Conservation (phyloP, 2,329 filamentous ascomycete species). For the Fusarium sp. region DNA sequence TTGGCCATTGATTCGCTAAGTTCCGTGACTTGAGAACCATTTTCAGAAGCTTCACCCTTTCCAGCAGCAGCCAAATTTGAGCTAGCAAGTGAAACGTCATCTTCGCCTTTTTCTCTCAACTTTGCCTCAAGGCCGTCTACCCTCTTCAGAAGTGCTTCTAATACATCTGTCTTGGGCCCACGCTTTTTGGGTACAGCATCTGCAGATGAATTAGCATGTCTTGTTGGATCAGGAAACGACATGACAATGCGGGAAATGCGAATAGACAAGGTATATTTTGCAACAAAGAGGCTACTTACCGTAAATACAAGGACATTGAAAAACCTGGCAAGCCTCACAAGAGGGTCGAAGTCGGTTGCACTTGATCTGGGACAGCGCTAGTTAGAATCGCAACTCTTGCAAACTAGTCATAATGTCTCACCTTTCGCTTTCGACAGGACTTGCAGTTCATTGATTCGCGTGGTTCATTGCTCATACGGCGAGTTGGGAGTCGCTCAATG, state of each 20-base stretch:
- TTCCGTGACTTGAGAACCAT: conserved; percentile 38
- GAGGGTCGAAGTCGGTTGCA: conserved; percentile 87
- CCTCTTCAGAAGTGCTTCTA: conserved; percentile 85
- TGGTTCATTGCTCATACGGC: conserved; percentile 78
- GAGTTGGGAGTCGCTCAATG: conserved; percentile 81
- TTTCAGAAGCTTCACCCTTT: conserved; percentile 46
- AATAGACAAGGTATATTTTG: background rate
- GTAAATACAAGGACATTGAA: conserved; percentile 89
- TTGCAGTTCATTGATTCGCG: conserved; percentile 97
- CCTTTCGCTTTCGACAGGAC: conserved; percentile 92
- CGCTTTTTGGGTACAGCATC: conserved; percentile 92
- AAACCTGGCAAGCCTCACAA: conserved; percentile 90
- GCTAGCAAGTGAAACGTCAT: conserved; percentile 45
- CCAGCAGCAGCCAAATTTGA: conserved; percentile 28
- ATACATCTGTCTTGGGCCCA: conserved; percentile 89
- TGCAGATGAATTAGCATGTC: conserved; percentile 50
- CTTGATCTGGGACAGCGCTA: conserved; percentile 76
- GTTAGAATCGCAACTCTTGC: conserved; percentile 17
- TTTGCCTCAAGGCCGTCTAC: conserved; percentile 88
- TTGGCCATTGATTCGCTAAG: conserved; percentile 56
- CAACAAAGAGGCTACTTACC: conserved; percentile 65
- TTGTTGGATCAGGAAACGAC: conserved; percentile 1
- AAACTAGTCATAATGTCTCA: conserved; percentile 52
- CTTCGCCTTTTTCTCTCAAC: conserved; percentile 74
- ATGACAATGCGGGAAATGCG: background rate